Base-by-base conservation (phyloP, 495 filamentous ascomycete genomes). In the Hyaloscypha bicolor region DNA sequence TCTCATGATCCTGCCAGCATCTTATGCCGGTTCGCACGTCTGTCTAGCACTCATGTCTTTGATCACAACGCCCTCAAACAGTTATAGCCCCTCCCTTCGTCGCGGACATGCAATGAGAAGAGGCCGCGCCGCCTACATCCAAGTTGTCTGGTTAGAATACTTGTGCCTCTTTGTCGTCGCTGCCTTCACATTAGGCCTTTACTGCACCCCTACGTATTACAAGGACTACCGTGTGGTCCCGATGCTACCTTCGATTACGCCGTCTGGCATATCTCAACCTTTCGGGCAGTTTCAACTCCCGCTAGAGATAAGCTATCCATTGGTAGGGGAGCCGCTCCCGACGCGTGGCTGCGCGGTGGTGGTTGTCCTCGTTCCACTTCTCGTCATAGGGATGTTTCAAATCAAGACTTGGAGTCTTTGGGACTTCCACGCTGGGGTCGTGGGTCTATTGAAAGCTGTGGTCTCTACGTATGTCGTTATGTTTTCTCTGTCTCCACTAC, bases 371-470 rank as follows among this genome's bases (percentile, higher is more conserved):
- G 51, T 30, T 33, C 65, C 65, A 39, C 9, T 63, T 4, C 45
- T 67, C 25, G 51, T 67, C 11, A 57, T 67, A 22, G 51, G n/a
- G 4, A 8, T 57, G 2, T 63, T 67, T 22, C 65, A 67, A 55
- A 16, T 66, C 42, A 53, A 52, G 35, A 55, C 29, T 16, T 33
- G 39, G 19, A 61, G 48, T 42, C 19, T 61, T 29, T 66, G 64
- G 64, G 64, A 61, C 16, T 29, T 66, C 31, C 48, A 66, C 55
- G 56, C 56, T 60, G 45, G 56, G 12, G 30, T 29, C 14, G 29
- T 45, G 21, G 64, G 64, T 31, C 3, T 35, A 14, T 48, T 61
- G 29, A 66, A 61, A 61, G 64, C 42, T 37, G 19, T 66, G 32
- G 56, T 61, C 55, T 29, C 64, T 33, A 61, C 64, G 64, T 66